These are phyloP conservation scores for Dictyostelium citrinum DNA, from an alignment of 78 protist species.

Conservation along the genomic window DNA sequence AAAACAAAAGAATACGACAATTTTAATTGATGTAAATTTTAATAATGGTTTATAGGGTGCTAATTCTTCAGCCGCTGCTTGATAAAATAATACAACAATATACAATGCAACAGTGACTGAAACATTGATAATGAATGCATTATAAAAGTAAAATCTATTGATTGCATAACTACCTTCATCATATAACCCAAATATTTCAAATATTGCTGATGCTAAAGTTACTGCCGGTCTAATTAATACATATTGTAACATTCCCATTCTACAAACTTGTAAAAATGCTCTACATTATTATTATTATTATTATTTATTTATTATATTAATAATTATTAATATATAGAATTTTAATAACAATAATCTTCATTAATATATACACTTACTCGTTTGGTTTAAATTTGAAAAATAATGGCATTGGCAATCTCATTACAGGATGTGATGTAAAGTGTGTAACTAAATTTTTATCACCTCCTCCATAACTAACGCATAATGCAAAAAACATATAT, in stretches of 20 bases:
- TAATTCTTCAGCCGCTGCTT: not conserved
- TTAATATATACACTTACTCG: not conserved
- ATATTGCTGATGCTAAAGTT: not conserved
- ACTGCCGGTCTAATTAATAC: conserved; percentile 36
- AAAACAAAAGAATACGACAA: conserved; percentile 68
- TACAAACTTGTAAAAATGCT: conserved; percentile 7
- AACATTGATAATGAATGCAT: not conserved
- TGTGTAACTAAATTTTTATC: conserved; percentile 17
- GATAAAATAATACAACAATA: not conserved
- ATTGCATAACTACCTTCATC: not conserved
- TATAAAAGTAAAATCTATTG: not conserved
- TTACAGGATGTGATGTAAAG: not conserved
- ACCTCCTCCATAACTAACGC: conserved; percentile 28
- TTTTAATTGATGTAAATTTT: conserved; percentile 54
- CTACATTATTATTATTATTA: not conserved
- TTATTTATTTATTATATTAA: too few relatives aligned
- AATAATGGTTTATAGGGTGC: conserved; percentile 34
- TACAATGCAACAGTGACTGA: conserved; percentile 1
- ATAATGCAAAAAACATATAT: conserved; percentile 41
- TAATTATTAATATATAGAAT: not conserved
- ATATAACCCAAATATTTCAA: not conserved
- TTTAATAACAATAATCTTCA: not conserved
- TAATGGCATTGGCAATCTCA: conserved; percentile 18
- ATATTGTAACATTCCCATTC: conserved; percentile 52
- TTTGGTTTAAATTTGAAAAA: conserved; percentile 10